These are phyloP conservation scores for Solanum rostratum DNA, from an alignment of 257 asterid species.

Conservation along the genomic window DNA sequence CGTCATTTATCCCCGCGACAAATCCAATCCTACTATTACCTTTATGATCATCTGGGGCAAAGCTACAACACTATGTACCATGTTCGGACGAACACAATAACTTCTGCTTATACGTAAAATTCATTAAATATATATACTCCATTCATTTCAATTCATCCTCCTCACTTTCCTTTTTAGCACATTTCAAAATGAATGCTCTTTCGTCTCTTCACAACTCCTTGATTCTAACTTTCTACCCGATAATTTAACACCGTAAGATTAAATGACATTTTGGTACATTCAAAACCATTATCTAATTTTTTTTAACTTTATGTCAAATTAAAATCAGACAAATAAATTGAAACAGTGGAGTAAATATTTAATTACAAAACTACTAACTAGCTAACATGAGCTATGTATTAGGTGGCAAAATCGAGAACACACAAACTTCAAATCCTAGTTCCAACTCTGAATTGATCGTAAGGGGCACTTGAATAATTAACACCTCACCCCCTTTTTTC, in stretches of 20 bases:
- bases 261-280: not conserved
- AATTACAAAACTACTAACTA: not conserved
- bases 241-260: too few relatives aligned
- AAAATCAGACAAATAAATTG: not conserved
- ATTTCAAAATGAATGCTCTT: not conserved
- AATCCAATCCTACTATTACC: not conserved
- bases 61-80: not conserved
- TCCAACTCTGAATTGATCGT: not conserved
- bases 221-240: not conserved
- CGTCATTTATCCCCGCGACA: not conserved
- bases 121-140: not conserved
- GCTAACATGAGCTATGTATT: not conserved
- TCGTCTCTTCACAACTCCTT: not conserved
- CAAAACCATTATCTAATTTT: not conserved
- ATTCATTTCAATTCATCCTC: not conserved
- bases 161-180: not conserved
- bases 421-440: not conserved
- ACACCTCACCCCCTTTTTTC: too few relatives aligned
- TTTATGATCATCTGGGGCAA: not conserved
- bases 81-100: not conserved
- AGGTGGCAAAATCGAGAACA: not conserved
- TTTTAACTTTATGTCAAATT: not conserved
- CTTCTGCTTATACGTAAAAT: not conserved
- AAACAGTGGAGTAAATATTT: not conserved
- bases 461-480: not conserved